Percentiles rank a stretch among this genome's conserved stretches.
phyloP scores from a whole-genome alignment of 2,329 filamentous ascomycete species.

The Lasiodiplodia gonubiensis region DNA sequence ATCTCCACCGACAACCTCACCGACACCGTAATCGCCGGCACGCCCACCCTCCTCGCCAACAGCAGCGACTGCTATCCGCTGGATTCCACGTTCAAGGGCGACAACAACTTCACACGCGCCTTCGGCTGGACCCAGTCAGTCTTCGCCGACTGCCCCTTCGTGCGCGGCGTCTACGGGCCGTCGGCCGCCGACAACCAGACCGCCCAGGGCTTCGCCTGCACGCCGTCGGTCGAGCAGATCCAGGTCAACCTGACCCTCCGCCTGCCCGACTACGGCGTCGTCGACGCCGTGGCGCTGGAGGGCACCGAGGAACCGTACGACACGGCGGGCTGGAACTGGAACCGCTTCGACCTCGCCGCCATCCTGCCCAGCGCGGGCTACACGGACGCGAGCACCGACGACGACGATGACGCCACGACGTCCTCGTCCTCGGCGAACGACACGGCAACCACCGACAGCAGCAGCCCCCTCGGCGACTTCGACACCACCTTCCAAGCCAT shows the following conservation, averaged over 20 bases:
- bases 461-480: not conserved
- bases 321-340: not conserved
- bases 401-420: no score
- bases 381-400: not conserved
- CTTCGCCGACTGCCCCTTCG: not conserved
- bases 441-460: not conserved
- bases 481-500: constrained; percentile 7
- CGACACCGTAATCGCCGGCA: not conserved
- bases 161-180: not conserved
- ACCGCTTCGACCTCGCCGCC: not conserved
- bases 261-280: not conserved
- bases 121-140: not conserved
- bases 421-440: no score
- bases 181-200: not conserved
- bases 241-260: not conserved
- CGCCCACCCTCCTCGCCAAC: not conserved
- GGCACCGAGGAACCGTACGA: not conserved
- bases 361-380: not conserved
- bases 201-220: not conserved
- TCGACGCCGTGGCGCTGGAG: not conserved
- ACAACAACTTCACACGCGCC: not conserved
- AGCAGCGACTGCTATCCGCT: not conserved
- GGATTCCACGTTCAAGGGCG: not conserved
- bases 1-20: not conserved
- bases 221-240: not conserved